Percentiles rank a stretch among this genome's conserved stretches.
These are phyloP conservation scores for Fusarium tuaranense DNA, from an alignment of 2,329 filamentous ascomycete genomes.

Conservation along the genomic window DNA sequence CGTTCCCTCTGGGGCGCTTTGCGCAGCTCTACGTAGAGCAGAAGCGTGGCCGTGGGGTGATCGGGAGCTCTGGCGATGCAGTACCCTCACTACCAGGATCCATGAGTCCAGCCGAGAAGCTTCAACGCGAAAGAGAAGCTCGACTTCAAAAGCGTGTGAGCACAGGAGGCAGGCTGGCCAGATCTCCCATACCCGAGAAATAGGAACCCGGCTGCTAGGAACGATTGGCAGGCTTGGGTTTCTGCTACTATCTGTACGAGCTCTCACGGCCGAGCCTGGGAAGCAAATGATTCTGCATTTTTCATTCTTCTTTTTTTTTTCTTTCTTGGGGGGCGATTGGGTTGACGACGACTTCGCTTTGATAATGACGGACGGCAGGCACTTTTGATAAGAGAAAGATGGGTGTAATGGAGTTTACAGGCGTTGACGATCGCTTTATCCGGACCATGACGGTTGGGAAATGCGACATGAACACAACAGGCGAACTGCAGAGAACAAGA, in stretches of 20 bases:
- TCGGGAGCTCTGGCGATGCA: constrained; percentile 64
- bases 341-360: constrained; percentile 32
- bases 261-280: constrained; percentile 42
- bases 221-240: constrained; percentile 52
- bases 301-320: constrained; percentile 6
- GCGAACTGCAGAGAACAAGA: constrained; percentile 16
- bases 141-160: constrained; percentile 84
- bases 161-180: constrained; percentile 78
- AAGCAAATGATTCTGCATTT: constrained; percentile 16
- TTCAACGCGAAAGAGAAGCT: constrained; percentile 73
- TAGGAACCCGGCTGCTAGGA: constrained; percentile 61
- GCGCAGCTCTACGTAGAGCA: constrained; percentile 89
- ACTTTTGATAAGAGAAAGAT: constrained; percentile 38
- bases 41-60: constrained; percentile 66
- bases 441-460: constrained; percentile 11
- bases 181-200: constrained; percentile 71
- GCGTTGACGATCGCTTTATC: constrained; percentile 35
- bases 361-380: constrained; percentile 33
- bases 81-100: constrained; percentile 69
- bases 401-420: constrained; percentile 42
- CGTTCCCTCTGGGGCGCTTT: constrained; percentile 84
- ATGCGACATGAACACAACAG: constrained; percentile 13
- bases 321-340: constrained; percentile 15
- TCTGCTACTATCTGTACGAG: constrained; percentile 52
- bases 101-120: constrained; percentile 58